A percentile compares a stretch with the other conserved stretches of the same genome.
Conservation (phyloP, 108 stramenopile species). For the Cyclotella choctawhatcheeana region DNA sequence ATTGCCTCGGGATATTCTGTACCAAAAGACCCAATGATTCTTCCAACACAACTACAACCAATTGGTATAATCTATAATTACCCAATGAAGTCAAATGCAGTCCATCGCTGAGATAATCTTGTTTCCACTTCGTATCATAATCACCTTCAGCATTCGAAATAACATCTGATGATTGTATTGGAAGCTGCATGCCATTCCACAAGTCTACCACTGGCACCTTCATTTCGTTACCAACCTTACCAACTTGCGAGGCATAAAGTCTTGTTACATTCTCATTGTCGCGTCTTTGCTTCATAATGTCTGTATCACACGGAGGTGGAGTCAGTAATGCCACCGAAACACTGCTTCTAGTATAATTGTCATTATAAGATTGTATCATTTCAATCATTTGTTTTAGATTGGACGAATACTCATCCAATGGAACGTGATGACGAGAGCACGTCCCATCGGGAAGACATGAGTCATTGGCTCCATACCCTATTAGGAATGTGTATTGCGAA, state of each 20-base stretch:
- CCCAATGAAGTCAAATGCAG: constrained; percentile 73
- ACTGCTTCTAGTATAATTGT: constrained; percentile 8
- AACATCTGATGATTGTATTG: constrained; percentile 10
- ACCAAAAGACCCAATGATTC: constrained; percentile 29
- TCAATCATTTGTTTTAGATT: constrained; percentile 70
- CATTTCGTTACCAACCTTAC: constrained; percentile 53
- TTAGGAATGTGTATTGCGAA: constrained; percentile 42
- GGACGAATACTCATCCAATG: constrained; percentile 60
- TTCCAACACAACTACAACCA: constrained; percentile 38
- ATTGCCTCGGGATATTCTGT: constrained; percentile 22
- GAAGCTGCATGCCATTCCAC: constrained; percentile 58
- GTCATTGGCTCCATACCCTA: constrained; percentile 84
- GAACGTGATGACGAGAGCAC: constrained; percentile 66
- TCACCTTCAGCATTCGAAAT: constrained; percentile 52
- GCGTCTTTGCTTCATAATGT: constrained; percentile 63
- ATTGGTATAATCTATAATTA: constrained; percentile 50
- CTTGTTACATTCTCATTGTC: constrained; percentile 59
- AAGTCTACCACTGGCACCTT: constrained; percentile 54
- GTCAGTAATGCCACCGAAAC: constrained; percentile 64
- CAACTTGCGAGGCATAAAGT: constrained; percentile 60
- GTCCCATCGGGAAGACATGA: constrained; percentile 34
- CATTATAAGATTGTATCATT: constrained; percentile 31
- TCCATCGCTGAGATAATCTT: constrained; percentile 64
- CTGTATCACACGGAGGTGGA: constrained; percentile 76
- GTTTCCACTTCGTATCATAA: constrained; percentile 21